A percentile compares a stretch with the other conserved stretches of the same genome.
These are phyloP conservation scores for Populus trichocarpa DNA, from an alignment of 441 rosid genomes.

Conservation along the genomic window DNA sequence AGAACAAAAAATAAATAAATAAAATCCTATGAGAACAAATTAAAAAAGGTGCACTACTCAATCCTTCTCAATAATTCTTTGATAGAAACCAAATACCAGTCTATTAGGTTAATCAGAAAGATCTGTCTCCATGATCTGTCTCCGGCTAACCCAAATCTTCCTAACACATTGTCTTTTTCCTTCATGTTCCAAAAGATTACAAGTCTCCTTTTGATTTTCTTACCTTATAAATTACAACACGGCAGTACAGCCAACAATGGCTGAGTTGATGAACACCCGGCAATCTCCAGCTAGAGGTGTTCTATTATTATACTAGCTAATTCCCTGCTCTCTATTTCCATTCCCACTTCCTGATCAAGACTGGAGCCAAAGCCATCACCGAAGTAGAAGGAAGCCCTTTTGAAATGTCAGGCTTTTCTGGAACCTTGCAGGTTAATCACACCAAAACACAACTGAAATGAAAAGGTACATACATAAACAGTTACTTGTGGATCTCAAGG, in stretches of 20 bases:
- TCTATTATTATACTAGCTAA: background rate
- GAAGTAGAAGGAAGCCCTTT: constrained; percentile 17
- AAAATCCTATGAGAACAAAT: background rate
- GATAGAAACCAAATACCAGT: background rate
- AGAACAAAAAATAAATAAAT: background rate
- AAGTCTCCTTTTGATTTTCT: background rate
- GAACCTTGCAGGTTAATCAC: constrained; percentile 13
- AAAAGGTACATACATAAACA: constrained; percentile 12
- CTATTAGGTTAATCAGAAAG: background rate
- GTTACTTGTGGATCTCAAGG: constrained; percentile 21
- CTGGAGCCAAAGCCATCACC: constrained; percentile 15
- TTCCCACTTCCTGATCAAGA: constrained; percentile 11
- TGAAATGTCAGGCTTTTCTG: constrained; percentile 9
- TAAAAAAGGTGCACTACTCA: background rate
- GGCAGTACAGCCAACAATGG: background rate
- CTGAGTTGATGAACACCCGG: constrained; percentile 1
- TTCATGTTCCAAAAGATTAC: background rate
- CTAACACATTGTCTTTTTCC: background rate
- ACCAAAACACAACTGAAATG: constrained; percentile 17
- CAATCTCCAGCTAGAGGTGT: background rate
- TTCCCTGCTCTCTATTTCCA: background rate
- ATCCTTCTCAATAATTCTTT: background rate
- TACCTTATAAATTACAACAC: background rate
- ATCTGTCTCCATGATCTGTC: background rate
- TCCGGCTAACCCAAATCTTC: background rate